Conservation (phyloP, 371 early-diverging fungal genomes). For the Mucor irregularis region DNA sequence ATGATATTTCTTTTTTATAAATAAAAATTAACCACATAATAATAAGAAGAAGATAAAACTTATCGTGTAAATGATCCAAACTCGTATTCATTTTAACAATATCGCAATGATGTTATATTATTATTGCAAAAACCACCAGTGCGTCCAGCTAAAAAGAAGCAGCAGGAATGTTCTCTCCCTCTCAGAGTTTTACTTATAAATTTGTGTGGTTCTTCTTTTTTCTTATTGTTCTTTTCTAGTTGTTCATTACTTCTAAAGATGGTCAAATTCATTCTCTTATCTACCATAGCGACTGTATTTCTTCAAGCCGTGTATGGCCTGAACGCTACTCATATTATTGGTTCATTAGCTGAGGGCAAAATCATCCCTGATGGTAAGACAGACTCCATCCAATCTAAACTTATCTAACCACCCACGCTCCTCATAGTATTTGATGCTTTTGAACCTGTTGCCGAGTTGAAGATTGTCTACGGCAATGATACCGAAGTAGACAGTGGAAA, state of each 20-base stretch:
- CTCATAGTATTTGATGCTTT: constrained; percentile 19
- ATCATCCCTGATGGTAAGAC: constrained; percentile 15
- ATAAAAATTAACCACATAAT: background rate
- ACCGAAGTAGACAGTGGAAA: constrained; percentile 22
- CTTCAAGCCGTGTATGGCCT: constrained; percentile 10
- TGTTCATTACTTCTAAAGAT: no score
- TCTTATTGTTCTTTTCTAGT: no score
- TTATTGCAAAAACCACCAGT: no score
- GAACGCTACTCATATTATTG: constrained; percentile 3
- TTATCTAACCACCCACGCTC: background rate
- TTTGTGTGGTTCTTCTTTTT: no score
- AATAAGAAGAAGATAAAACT: no score
- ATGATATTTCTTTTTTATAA: background rate
- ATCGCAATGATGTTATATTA: no score
- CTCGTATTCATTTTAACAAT: no score
- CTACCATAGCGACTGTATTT: constrained; percentile 8
- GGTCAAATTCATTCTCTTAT: no score
- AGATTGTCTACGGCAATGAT: constrained; percentile 24
- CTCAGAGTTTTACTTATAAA: no score
- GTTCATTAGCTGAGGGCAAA: constrained; percentile 4
- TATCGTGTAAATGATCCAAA: no score
- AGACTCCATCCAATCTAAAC: background rate
- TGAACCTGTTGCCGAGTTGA: constrained; percentile 23
- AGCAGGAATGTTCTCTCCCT: no score
- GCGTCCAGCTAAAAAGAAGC: no score